phyloP scores from a whole-genome alignment of 2,329 filamentous ascomycete genomes.

The Aspergillus eucalypticola region DNA sequence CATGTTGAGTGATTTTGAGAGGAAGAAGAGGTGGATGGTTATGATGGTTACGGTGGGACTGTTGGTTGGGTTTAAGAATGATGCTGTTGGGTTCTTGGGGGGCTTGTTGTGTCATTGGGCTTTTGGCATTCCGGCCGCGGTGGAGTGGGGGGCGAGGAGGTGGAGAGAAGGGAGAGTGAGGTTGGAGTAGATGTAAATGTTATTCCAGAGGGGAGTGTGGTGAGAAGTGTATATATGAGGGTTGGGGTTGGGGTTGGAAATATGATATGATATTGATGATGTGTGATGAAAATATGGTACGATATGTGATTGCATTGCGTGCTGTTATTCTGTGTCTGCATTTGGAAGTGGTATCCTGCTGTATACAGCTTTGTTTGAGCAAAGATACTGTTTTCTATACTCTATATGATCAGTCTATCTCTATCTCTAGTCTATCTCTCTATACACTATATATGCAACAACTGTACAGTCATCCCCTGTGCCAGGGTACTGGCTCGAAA shows the following conservation, averaged over 20 bases:
- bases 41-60: slow-evolving; percentile 87
- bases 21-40: slow-evolving; percentile 76
- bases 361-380: too few species aligned
- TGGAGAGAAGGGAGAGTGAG: slow-evolving; percentile 37
- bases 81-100: slow-evolving; percentile 80
- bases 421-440: not conserved
- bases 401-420: not conserved
- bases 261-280: too few species aligned
- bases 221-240: too few species aligned
- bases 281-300: too few species aligned
- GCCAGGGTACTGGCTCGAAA: not conserved
- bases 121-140: slow-evolving; percentile 50
- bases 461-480: not conserved
- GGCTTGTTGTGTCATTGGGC: slow-evolving; percentile 78
- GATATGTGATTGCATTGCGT: too few species aligned
- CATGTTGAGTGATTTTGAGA: slow-evolving; percentile 64
- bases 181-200: slow-evolving; percentile 11
- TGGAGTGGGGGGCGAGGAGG: slow-evolving; percentile 25
- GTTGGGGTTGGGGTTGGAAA: too few species aligned
- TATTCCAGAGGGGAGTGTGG: not conserved
- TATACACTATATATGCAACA: not conserved
- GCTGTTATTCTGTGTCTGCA: too few species aligned
- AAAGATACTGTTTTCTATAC: not conserved
- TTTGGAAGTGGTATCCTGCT: too few species aligned
- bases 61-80: slow-evolving; percentile 83